Evolutionary conservation across 441 rosid species (phyloP).

Genomic region (Bocquillonia castaneifolia): DNA sequence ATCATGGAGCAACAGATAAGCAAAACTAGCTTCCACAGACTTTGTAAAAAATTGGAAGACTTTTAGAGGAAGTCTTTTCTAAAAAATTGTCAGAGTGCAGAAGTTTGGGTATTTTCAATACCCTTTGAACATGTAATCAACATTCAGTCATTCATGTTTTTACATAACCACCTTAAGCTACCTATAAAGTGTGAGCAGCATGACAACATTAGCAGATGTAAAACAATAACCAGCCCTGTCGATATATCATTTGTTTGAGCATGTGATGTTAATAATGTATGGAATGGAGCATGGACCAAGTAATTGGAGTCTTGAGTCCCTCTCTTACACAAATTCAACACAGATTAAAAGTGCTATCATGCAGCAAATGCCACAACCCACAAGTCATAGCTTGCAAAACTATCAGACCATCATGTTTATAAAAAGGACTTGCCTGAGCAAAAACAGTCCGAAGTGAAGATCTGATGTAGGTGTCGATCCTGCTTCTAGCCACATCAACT

Average conservation of each 20-base stretch:
- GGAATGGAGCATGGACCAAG: not conserved
- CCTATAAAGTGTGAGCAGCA: not conserved
- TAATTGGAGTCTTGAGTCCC: not conserved
- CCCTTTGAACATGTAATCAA: not conserved
- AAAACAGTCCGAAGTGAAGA: slow-evolving; percentile 92
- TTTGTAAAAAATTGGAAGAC: too few species aligned
- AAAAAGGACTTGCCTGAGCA: slow-evolving; percentile 81
- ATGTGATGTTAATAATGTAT: not conserved
- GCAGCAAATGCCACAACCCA: slow-evolving; percentile 16
- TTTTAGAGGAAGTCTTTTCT: not conserved
- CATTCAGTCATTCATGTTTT: too few species aligned
- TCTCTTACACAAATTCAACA: not conserved
- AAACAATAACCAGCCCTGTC: not conserved
- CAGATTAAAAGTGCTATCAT: not conserved
- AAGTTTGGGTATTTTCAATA: not conserved
- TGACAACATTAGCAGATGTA: not conserved
- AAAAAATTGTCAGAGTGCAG: not conserved
- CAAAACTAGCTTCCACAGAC: not conserved
- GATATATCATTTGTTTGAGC: not conserved
- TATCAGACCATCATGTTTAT: slow-evolving; percentile 6
- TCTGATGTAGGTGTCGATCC: slow-evolving; percentile 92
- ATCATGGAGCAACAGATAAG: not conserved
- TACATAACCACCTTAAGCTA: not conserved
- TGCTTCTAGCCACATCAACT: slow-evolving; percentile 75
- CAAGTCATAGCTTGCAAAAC: not conserved